Conservation (phyloP, 2,329 filamentous ascomycete genomes). For the Arthrobotrys conoides region DNA sequence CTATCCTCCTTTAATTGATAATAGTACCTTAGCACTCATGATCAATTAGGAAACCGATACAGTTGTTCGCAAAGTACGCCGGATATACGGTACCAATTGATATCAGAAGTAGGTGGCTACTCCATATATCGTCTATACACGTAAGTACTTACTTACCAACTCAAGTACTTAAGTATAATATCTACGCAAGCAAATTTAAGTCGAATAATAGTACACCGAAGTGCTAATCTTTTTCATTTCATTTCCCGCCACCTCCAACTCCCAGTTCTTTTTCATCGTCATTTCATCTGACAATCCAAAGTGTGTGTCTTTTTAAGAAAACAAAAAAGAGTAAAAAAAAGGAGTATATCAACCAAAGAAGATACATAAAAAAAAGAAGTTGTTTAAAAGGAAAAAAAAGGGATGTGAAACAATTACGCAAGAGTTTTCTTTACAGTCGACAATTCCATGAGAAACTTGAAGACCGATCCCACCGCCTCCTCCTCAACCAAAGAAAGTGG, state of each 20-base stretch:
- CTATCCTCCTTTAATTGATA: no score
- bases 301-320: slow-evolving; percentile 11
- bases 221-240: slow-evolving; percentile 32
- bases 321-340: neutral
- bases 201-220: neutral
- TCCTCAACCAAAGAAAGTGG: neutral
- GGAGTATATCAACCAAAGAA: slow-evolving; percentile 11
- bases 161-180: no score
- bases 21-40: no score
- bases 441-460: slow-evolving; percentile 8
- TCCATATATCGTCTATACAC: no score
- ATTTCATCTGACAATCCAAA: slow-evolving; percentile 33
- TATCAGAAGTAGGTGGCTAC: no score
- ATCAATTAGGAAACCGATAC: no score
- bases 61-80: no score
- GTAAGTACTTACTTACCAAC: no score
- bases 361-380: neutral
- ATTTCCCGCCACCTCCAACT: slow-evolving; percentile 35
- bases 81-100: no score
- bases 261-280: slow-evolving; percentile 33
- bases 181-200: neutral
- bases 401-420: slow-evolving; percentile 22
- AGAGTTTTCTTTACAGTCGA: slow-evolving; percentile 56
- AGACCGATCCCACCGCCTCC: neutral
- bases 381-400: slow-evolving; percentile 12